These are phyloP conservation scores for Rhodocollybia butyracea DNA, from an alignment of 768 basidiomycete species.

Conservation along the genomic window DNA sequence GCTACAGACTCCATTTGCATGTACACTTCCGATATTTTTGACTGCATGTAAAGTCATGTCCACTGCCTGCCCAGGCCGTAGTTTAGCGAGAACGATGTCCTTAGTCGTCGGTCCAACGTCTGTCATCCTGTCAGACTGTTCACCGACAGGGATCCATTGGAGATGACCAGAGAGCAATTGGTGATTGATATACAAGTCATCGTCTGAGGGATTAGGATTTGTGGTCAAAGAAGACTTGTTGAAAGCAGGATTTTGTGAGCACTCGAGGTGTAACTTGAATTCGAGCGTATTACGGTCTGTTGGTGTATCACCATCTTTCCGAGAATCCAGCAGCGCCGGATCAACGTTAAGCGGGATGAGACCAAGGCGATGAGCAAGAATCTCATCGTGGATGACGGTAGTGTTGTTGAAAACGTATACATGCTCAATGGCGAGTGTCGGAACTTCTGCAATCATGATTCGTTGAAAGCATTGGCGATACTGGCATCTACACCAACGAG, in stretches of 20 bases:
- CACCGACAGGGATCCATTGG: constrained; percentile 78
- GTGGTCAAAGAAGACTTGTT: constrained; percentile 42
- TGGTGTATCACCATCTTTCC: constrained; percentile 50
- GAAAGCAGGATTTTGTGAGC: constrained; percentile 56
- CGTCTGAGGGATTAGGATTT: constrained; percentile 38
- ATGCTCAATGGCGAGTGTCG: constrained; percentile 85
- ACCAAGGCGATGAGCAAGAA: constrained; percentile 89
- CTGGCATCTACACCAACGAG: constrained; percentile 93
- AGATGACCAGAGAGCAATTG: constrained; percentile 67
- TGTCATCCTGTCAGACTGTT: constrained; percentile 55
- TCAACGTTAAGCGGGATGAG: constrained; percentile 88
- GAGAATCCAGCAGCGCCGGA: constrained; percentile 66
- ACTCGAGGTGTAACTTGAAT: constrained; percentile 70
- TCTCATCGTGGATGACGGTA: constrained; percentile 89
- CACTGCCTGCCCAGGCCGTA: constrained; percentile 87
- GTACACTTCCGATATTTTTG: constrained; percentile 91
- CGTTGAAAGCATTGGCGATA: constrained; percentile 94
- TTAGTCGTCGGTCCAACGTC: constrained; percentile 61
- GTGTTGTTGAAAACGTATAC: constrained; percentile 96
- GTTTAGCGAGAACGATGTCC: constrained; percentile 87
- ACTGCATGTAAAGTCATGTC: constrained; percentile 86
- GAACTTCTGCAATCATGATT: constrained; percentile 94
- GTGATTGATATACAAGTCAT: constrained; percentile 65
- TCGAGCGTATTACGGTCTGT: constrained; percentile 92
- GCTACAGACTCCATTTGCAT: constrained; percentile 99